Base-by-base conservation (phyloP, 805 yeast genomes). In the Starmerella apis region DNA sequence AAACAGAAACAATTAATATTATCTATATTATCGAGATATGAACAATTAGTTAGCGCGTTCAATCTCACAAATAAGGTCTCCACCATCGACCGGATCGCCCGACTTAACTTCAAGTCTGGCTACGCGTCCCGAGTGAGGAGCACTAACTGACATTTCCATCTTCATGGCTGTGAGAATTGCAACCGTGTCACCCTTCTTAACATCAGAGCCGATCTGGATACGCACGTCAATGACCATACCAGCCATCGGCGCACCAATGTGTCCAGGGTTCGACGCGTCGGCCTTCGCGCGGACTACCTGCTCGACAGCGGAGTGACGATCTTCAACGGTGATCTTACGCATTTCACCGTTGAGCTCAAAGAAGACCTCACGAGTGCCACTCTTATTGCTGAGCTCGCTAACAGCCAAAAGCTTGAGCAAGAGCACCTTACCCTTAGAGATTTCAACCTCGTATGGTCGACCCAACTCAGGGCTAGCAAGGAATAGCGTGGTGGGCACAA, bases 231-330 rank as follows among this genome's bases (percentile, higher is more conserved):
- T 86, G 55, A 90, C 86, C 57, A 88, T 96, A 73, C 98, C 98
- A 37, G 97, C 94, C 97, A 90, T 90, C 70, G 98, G 98, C 5
- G 98, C 94, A 60, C 97, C 97, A 56, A 92, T 81, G 60, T 92
- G 96, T 64, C 81, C 83, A 53, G 94, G 86, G 68, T 86, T 84
- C 64, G 79, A 81, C 16, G 83, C 74, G 60, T 83, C 86, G 50
- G 96, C 97, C 76, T 90, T 92, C 59, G 90, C 85, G 66, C 95
- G 81, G 28, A 90, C 72, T 54, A 85, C 76, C 42, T 84, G 77
- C 68, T 88, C 96, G 52, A 90, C 80, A 48, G 90, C 81, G 52
- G 88, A 86, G 33, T 78, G 78, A 70, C 81, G 85, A 71, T 90
- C 98, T 57, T 81, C 86, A 56, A 92, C 83, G 33, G 94, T 77